A percentile compares a stretch with the other conserved stretches of the same genome.
These are phyloP conservation scores for Trichosporon sp. DNA, from an alignment of 1,284 basidiomycete species.

Conservation along the genomic window DNA sequence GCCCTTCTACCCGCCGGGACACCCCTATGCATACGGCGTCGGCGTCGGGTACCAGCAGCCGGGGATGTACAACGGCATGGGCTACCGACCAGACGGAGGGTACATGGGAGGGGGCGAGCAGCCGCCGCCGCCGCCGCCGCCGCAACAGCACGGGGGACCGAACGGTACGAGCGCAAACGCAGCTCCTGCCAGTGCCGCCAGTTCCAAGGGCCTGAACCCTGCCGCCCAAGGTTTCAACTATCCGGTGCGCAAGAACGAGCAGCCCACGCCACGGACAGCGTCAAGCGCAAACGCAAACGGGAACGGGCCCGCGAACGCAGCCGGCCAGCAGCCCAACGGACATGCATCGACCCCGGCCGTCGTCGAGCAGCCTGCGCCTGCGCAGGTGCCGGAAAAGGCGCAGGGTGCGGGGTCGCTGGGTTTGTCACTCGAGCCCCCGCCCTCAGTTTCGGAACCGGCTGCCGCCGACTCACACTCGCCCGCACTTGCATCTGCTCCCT, in stretches of 20 bases:
- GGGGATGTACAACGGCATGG: conserved; percentile 11
- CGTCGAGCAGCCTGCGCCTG: neutral
- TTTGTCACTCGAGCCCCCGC: conserved; percentile 16
- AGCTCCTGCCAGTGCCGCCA: conserved; percentile 11
- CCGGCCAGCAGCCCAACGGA: neutral
- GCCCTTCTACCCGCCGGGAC: conserved; percentile 34
- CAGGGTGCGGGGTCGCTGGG: conserved; percentile 13
- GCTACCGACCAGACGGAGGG: conserved; percentile 14
- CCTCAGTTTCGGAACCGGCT: neutral
- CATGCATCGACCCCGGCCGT: neutral
- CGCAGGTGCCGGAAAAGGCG: conserved; percentile 11
- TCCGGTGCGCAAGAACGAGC: conserved; percentile 9
- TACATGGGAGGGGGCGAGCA: conserved; percentile 11
- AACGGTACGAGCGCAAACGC: conserved; percentile 5
- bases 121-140: no score
- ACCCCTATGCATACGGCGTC: conserved; percentile 43
- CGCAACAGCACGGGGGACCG: conserved; percentile 3
- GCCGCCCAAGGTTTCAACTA: conserved; percentile 43
- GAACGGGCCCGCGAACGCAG: conserved; percentile 2
- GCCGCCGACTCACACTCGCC: neutral
- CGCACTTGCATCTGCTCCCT: neutral
- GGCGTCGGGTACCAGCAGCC: conserved; percentile 36
- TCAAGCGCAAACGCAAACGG: conserved; percentile 8
- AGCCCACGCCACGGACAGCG: neutral
- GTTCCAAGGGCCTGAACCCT: conserved; percentile 37